A percentile compares a stretch with the other conserved stretches of the same genome.
These are phyloP conservation scores for Cyclotella atomus DNA, from an alignment of 108 stramenopile species.

Conservation along the genomic window DNA sequence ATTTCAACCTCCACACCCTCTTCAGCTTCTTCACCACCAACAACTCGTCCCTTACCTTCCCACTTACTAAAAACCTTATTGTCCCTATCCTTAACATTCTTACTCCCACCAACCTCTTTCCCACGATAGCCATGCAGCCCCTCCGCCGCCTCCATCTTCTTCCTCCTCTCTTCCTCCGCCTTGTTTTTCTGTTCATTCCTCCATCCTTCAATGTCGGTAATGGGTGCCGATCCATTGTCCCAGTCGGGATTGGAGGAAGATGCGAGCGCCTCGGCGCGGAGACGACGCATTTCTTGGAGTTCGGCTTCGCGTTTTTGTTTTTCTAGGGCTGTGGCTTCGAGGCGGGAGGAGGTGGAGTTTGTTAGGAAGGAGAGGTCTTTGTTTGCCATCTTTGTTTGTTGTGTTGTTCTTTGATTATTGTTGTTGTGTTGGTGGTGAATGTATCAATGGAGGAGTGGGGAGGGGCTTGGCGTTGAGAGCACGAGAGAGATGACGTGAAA, in stretches of 20 bases:
- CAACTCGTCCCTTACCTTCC: slow-evolving; percentile 1
- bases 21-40: neutral
- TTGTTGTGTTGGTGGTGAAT: neutral
- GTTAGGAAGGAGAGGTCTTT: slow-evolving; percentile 28
- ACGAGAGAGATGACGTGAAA: no score
- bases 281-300: slow-evolving; percentile 41
- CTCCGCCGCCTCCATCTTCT: slow-evolving; percentile 41
- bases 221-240: slow-evolving; percentile 34
- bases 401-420: neutral
- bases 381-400: neutral
- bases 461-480: no score
- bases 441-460: no score
- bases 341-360: slow-evolving; percentile 22
- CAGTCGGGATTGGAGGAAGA: slow-evolving; percentile 8
- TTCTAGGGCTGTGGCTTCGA: slow-evolving; percentile 31
- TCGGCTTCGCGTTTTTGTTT: slow-evolving; percentile 39
- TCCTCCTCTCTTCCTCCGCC: slow-evolving; percentile 30
- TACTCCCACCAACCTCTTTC: slow-evolving; percentile 15
- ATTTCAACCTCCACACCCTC: neutral
- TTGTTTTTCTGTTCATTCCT: slow-evolving; percentile 1
- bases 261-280: slow-evolving; percentile 10
- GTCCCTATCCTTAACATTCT: slow-evolving; percentile 12
- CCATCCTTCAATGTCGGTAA: slow-evolving; percentile 27
- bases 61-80: slow-evolving; percentile 3
- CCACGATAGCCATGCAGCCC: slow-evolving; percentile 35